Base-by-base conservation (phyloP, 164 flowering plant species). In the Stephania yunnanensis region DNA sequence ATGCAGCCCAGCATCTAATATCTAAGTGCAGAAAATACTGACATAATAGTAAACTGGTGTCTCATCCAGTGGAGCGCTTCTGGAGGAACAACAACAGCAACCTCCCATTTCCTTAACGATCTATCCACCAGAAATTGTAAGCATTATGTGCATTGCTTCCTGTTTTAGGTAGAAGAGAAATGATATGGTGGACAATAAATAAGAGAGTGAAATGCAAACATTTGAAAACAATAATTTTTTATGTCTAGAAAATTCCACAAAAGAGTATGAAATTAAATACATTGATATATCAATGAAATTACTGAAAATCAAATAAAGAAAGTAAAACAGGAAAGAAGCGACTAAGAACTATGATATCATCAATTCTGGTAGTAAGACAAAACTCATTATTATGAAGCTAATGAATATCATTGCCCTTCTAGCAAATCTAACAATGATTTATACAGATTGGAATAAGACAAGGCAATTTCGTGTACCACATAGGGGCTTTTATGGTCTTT, bases 1-100 rank as follows among this genome's bases (percentile, higher is more conserved):
- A 25, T 3, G 69, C 25, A 66, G 69, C 44, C 42, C 69, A 68
- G 25, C 29, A 69, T 68, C 25, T 5, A 20, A 5, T 53, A 20
- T 20, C 58, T 12, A 72, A 46, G 64, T 12, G 69, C 22, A 83
- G 71, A 80, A 69, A 69, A 50, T 78, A 86, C 89, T 78, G 25
- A 89, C 97, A 82, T 93, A 91, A 77, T 89, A 91, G 83, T 89
- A 93, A 44, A 88, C 82, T 22, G 93, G 92, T 73, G 88, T 74
- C 72, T 86, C 91, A 75, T 84, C 87, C 46, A 87, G 81, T 77
- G 86, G 90, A 65, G 76, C 68, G 71, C 83, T 72, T 80, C 81
- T 76, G 69, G 83, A 76, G 67, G 75, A 71, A 79, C 81, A 80
- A 74, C 85, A 83, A 80, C 97, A 92, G 84, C 97, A 92, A 69